Conservation (phyloP, 2,329 filamentous ascomycete species). For the Phaeosphaeria sp. region DNA sequence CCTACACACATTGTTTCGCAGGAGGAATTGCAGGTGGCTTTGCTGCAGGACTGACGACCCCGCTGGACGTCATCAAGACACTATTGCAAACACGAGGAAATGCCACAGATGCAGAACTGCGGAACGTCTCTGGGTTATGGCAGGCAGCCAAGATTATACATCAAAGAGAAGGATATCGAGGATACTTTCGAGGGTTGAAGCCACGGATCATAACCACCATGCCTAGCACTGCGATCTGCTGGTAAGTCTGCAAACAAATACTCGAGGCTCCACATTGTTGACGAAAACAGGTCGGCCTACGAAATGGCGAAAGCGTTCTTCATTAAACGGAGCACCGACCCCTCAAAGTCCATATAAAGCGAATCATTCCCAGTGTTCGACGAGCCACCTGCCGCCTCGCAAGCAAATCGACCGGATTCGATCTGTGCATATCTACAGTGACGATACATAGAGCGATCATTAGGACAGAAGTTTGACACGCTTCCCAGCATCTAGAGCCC, state of each 20-base stretch:
- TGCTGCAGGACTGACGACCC: constrained; percentile 91
- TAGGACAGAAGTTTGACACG: constrained; percentile 15
- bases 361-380: constrained; percentile 3
- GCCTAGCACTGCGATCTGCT: constrained; percentile 99
- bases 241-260: constrained; percentile 62
- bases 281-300: constrained; percentile 63
- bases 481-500: constrained; percentile 28
- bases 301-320: constrained; percentile 75
- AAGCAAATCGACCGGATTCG: constrained; percentile 6
- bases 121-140: constrained; percentile 81
- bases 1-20: constrained; percentile 89
- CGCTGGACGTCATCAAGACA: constrained; percentile 98
- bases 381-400: constrained; percentile 6
- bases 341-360: constrained; percentile 30
- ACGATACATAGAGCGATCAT: constrained; percentile 20
- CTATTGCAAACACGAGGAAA: constrained; percentile 92
- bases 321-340: constrained; percentile 53
- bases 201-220: constrained; percentile 95
- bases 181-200: constrained; percentile 92
- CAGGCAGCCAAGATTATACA: constrained; percentile 83
- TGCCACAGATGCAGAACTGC: constrained; percentile 78
- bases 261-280: constrained; percentile 1
- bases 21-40: constrained; percentile 92
- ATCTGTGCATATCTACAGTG: constrained; percentile 13
- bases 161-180: constrained; percentile 79